Base-by-base conservation (phyloP, 345 rosid genomes). In the Dimocarpus longan region DNA sequence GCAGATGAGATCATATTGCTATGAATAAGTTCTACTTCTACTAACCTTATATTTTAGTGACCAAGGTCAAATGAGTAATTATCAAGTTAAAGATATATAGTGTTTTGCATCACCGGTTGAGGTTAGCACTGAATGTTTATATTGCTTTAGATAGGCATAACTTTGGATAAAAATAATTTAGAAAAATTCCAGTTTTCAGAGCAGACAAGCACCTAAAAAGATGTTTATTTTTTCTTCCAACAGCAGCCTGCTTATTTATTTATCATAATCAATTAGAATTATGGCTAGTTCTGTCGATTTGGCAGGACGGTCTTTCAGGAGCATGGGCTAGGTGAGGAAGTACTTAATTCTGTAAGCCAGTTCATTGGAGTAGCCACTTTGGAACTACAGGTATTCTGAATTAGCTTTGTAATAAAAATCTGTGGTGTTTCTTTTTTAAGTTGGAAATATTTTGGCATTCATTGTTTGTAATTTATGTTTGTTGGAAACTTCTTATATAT, bases 251-350 rank as follows among this genome's bases (percentile, higher is more conserved):
- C 54, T 3, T 63, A 0, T 56, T 80, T 26, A 26, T 32, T 65
- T 18, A 71, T 76, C 24, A 19, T 37, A 40, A 40, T 13, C 62
- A 46, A 63, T 66, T 62, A 59, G 46, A 68, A 48, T 24, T 16
- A 42, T 40, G 63, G 37, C 62, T 21, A 46, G 26, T 68, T 75
- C 64, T 15, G 44, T 68, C 63, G 78, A 82, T 79, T 80, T 87
- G 78, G 69, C 89, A 96, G 99, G 98, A 86, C 79, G 87, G 84
- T 86, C 78, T 91, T 88, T 82, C 90, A 90, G 85, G 99, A 96
- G 77, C 82, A 88, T 84, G 97, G 92, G 68, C 78, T 89, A 84
- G 84, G 83, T 75, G 97, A 94, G 85, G 95, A 91, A 80, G 94
- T 86, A 75, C 78, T 86, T 82, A 83, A 85, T 70, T 73, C 79